These are phyloP conservation scores for Daldinia grandis DNA, from an alignment of 495 filamentous ascomycete genomes.

Conservation along the genomic window DNA sequence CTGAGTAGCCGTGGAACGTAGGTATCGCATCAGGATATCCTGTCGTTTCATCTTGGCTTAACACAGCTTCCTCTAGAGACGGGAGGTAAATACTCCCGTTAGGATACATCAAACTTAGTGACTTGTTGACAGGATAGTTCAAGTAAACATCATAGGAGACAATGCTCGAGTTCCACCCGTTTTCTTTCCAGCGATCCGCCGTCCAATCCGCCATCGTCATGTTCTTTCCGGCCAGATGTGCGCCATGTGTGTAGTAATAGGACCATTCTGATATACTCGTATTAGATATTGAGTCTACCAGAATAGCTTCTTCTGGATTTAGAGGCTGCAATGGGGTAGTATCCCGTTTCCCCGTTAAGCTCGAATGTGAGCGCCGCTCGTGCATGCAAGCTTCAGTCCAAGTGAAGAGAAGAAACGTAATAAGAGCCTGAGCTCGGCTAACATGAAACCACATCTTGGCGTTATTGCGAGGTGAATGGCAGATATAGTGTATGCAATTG, in stretches of 20 bases:
- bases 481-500: neutral
- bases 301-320: conserved; percentile 37
- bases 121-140: conserved; percentile 81
- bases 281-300: conserved; percentile 43
- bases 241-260: conserved; percentile 50
- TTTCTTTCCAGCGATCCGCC: conserved; percentile 75
- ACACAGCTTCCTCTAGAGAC: conserved; percentile 76
- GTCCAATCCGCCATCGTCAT: conserved; percentile 74
- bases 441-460: neutral
- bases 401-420: neutral
- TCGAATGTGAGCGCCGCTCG: conserved; percentile 20
- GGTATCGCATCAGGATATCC: conserved; percentile 74
- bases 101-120: conserved; percentile 64
- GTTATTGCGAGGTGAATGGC: neutral
- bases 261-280: conserved; percentile 45
- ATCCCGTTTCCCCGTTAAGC: conserved; percentile 24
- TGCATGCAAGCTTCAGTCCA: conserved; percentile 32
- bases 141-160: conserved; percentile 81
- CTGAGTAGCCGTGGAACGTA: conserved; percentile 89
- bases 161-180: conserved; percentile 73
- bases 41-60: conserved; percentile 77
- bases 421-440: neutral
- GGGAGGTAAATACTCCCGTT: conserved; percentile 73
- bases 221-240: conserved; percentile 51
- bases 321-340: conserved; percentile 42